Base-by-base conservation (phyloP, 2,329 filamentous ascomycete genomes). In the Monosporascus cannonballus region DNA sequence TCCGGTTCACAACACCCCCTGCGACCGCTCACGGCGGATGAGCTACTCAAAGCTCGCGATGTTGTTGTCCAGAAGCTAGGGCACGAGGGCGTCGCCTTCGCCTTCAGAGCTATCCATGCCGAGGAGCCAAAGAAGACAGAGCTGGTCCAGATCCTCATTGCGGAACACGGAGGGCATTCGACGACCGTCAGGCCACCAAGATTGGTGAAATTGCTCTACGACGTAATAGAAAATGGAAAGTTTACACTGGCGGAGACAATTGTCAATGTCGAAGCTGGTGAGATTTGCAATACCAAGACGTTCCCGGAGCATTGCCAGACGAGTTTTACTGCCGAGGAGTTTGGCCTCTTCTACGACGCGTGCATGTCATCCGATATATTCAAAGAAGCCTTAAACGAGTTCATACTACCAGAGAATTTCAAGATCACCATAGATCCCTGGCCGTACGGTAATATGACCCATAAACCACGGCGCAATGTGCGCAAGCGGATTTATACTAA, bases 381-480 rank as follows among this genome's bases (percentile, higher is more conserved):
- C 63, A 69, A 74, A 54, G 66, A 74, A 15, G 76, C 76, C 50
- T 65, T 79, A 62, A 64, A 71, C 22, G 74, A 78, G 58, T 75
- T 79, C 50, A 59, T 62, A 4, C 62, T 80, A 14, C 76, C 76
- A 4, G 69, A 74, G 27, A 71, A 71, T 58, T 75, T 76, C 49
- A 56, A 62, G 37, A 61, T 76, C 49, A 69, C 67, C 15, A 75
- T 77, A 57, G 75, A 78, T 81, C 56, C 80, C 0, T 91, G 87
- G 87, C 89, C 89, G 38, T 91, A 90, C 56, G 76, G 42, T 46
- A 46, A 46, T 24, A n/a, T 24, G 5, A 46, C 24, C 3, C 9
- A 17, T 46, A 17, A 18, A 17, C 18, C 5, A 27, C 8, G 42
- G n/a, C 42, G 7, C 22, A 27, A 46, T 18, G 2, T 25, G 6